A percentile compares a stretch with the other conserved stretches of the same genome.
Conservation (phyloP, 108 stramenopile genomes). For the Ochromonas danica region DNA sequence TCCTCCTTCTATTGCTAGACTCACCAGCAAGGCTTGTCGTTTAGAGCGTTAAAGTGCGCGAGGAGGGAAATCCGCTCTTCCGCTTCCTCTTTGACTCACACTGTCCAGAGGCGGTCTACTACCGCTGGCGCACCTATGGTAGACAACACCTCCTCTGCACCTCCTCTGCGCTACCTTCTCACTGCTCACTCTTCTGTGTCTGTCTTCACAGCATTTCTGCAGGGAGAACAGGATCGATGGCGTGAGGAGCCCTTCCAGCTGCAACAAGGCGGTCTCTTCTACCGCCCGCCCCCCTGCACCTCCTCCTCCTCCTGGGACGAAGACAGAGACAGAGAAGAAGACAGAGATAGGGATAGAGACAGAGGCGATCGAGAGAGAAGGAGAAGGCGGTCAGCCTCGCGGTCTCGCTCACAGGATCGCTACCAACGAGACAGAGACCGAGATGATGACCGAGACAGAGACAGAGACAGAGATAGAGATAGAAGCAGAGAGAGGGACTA, state of each 20-base stretch:
- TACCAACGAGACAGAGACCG: constrained; percentile 22
- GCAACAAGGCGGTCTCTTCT: constrained; percentile 49
- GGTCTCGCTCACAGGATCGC: background rate
- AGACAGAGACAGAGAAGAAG: constrained; percentile 21
- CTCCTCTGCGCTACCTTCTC: too few relatives aligned
- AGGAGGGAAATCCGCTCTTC: constrained; percentile 44
- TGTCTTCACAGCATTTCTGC: too few relatives aligned
- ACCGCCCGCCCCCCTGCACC: constrained; percentile 46
- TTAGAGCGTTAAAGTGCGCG: constrained; percentile 12
- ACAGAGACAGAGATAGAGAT: background rate
- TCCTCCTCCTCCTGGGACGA: constrained; percentile 31
- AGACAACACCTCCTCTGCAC: too few relatives aligned
- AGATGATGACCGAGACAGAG: constrained; percentile 6
- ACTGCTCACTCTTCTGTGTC: too few relatives aligned
- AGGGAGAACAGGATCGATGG: too few relatives aligned
- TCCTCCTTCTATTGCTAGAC: too few relatives aligned
- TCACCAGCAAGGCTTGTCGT: background rate
- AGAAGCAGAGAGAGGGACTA: background rate
- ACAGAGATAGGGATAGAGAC: background rate
- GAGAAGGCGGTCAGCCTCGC: constrained; percentile 3
- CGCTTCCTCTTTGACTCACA: constrained; percentile 38
- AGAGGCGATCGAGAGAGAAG: constrained; percentile 11
- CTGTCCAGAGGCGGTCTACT: constrained; percentile 30
- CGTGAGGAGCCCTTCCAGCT: constrained; percentile 51
- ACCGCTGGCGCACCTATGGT: constrained; percentile 8